phyloP scores from a whole-genome alignment of 2,329 filamentous ascomycete species.

The Sclerotiophoma versabilis region DNA sequence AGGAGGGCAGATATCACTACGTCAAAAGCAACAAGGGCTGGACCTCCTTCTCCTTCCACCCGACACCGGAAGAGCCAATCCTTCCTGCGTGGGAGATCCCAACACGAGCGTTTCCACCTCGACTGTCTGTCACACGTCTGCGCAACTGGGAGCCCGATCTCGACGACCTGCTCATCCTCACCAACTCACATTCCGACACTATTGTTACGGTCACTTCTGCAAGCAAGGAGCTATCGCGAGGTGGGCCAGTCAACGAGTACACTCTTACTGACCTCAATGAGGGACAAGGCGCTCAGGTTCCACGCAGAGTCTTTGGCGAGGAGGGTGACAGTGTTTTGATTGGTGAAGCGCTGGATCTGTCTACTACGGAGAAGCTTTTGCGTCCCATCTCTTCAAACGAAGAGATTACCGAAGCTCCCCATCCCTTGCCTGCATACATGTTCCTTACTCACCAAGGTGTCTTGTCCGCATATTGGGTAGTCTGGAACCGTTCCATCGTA shows the following conservation, averaged over 20 bases:
- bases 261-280: slow-evolving; percentile 78
- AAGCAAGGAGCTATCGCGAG: slow-evolving; percentile 68
- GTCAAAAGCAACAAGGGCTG: slow-evolving; percentile 71
- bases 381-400: slow-evolving; percentile 78
- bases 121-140: slow-evolving; percentile 79
- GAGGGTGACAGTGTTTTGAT: slow-evolving; percentile 76
- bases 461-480: slow-evolving; percentile 86
- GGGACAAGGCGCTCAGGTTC: slow-evolving; percentile 73
- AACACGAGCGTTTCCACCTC: slow-evolving; percentile 67
- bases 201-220: slow-evolving; percentile 80
- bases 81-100: slow-evolving; percentile 55
- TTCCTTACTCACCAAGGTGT: slow-evolving; percentile 89
- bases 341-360: slow-evolving; percentile 84
- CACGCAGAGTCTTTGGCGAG: slow-evolving; percentile 36
- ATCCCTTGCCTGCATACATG: slow-evolving; percentile 83
- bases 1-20: slow-evolving; percentile 73
- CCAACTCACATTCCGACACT: slow-evolving; percentile 80
- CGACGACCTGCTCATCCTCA: slow-evolving; percentile 80
- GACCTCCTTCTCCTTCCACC: slow-evolving; percentile 73
- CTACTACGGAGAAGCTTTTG: slow-evolving; percentile 77
- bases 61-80: slow-evolving; percentile 64
- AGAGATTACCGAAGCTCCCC: slow-evolving; percentile 78
- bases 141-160: slow-evolving; percentile 81
- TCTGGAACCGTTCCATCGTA: slow-evolving; percentile 86
- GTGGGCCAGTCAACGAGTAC: slow-evolving; percentile 71